Evolutionary conservation across 2,329 filamentous ascomycete genomes (phyloP), one percentile per base, ranked within the genome.

Genomic region (Talaromyces sp.): DNA sequence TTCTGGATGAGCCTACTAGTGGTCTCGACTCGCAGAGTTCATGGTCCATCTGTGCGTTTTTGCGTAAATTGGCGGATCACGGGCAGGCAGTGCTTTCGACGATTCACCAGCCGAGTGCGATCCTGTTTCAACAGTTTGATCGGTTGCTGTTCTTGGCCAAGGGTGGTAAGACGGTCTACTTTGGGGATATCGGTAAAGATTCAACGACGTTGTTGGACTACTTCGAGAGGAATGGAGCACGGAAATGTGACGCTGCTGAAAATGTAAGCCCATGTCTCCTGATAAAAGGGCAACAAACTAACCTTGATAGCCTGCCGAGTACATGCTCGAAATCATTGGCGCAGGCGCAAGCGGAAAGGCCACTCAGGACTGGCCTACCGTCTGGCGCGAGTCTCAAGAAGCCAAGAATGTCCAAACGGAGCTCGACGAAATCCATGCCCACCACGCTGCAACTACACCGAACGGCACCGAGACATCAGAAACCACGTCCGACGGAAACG

Each of bases 31-130:
- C 88, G 67, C 93, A 97, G 77, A 95, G 91, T 2, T 93, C 92
- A 0, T 97, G 91, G 92, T 89, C 92, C 68, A 96, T 97, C 73
- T 85, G 91, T 60, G 88, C 90, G 70, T 85, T 97, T 25, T 84
- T 97, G 45, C 89, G 94, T 77, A 96, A 94, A 79, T 83, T 97
- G 40, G 91, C 92, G 70, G 91, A 94, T 76, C 89, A 87, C 65
- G 93, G 93, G 10, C 92, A 95, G 76, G 92, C 93, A 27, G 89
- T 97, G 73, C 86, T 97, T 15, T 96, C 92, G 79, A 97, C 93
- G 0, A 96, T 97, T 67, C 93, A 97, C 76, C 93, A 97, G 76
- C 93, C 93, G 15, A 94, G 91, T 13, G 92, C 92, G 45, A 91
- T 96, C 82, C 83, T 97, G 56, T 96, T 97, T 81, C 91, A 96